Conservation (phyloP, 768 basidiomycete genomes). For the Tephrocybe sp. region DNA sequence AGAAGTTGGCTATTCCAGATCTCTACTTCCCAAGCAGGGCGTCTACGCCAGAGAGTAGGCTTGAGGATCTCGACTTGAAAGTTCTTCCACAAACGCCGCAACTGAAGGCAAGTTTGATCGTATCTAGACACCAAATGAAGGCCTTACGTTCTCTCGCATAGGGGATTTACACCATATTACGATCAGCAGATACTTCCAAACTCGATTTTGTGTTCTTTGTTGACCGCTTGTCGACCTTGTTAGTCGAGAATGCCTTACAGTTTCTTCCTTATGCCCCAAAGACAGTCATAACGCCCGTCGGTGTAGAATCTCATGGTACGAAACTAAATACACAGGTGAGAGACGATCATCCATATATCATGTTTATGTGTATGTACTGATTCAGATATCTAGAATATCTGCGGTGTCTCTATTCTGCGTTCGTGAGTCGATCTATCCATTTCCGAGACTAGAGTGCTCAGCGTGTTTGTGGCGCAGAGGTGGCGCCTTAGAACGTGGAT, state of each 20-base stretch:
- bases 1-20: slow-evolving; percentile 64
- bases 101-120: slow-evolving; percentile 53
- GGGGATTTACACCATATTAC: slow-evolving; percentile 89
- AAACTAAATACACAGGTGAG: slow-evolving; percentile 59
- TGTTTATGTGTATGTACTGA: not conserved
- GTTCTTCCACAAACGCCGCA: slow-evolving; percentile 81
- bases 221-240: slow-evolving; percentile 80
- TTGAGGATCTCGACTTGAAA: slow-evolving; percentile 54
- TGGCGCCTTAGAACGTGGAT: slow-evolving; percentile 87
- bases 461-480: slow-evolving; percentile 49
- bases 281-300: slow-evolving; percentile 68
- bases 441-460: not conserved
- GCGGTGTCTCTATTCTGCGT: slow-evolving; percentile 87
- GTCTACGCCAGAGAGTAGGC: slow-evolving; percentile 34
- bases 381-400: slow-evolving; percentile 52
- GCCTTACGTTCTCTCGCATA: slow-evolving; percentile 27
- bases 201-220: slow-evolving; percentile 94
- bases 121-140: not conserved
- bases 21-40: slow-evolving; percentile 33
- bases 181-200: slow-evolving; percentile 65
- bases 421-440: slow-evolving; percentile 53
- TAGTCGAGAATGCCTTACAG: slow-evolving; percentile 84
- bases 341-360: not conserved
- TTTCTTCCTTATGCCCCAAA: slow-evolving; percentile 71
- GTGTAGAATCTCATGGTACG: slow-evolving; percentile 55